Percentiles rank a stretch among this genome's conserved stretches.
phyloP scores from a whole-genome alignment of 2,329 filamentous ascomycete species.

The Tolypocladium amazonense region DNA sequence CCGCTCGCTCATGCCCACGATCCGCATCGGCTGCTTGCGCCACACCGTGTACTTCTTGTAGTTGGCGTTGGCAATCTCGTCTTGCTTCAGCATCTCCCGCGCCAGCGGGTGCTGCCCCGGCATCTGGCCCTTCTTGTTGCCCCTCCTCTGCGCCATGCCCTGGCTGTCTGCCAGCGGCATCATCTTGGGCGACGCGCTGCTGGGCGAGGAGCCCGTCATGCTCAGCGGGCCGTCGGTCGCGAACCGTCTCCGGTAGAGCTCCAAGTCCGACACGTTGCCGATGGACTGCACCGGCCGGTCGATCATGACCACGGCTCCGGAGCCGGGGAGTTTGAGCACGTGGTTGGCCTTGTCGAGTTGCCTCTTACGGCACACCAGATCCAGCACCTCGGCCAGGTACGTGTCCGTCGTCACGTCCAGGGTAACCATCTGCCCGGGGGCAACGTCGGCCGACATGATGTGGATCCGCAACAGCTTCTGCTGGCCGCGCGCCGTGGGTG shows the following conservation, averaged over 20 bases:
- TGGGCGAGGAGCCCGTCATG: constrained; percentile 58
- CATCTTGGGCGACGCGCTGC: constrained; percentile 58
- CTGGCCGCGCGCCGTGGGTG: constrained; percentile 43
- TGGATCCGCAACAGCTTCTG: constrained; percentile 64
- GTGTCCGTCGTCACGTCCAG: constrained; percentile 72
- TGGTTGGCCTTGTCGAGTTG: constrained; percentile 71
- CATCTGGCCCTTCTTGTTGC: constrained; percentile 39
- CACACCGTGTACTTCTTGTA: constrained; percentile 73
- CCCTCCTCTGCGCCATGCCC: constrained; percentile 28
- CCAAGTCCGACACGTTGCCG: constrained; percentile 63
- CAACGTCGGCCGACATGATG: constrained; percentile 57
- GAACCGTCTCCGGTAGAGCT: constrained; percentile 65
- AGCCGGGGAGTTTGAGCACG: constrained; percentile 66
- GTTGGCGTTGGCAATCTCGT: constrained; percentile 45
- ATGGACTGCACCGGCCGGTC: constrained; percentile 74
- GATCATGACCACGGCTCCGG: constrained; percentile 62
- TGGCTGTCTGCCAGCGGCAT: constrained; percentile 38
- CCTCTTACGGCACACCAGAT: constrained; percentile 66
- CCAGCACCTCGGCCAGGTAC: constrained; percentile 73
- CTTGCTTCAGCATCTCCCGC: constrained; percentile 49
- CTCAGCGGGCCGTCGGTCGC: constrained; percentile 62
- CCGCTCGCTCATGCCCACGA: constrained; percentile 65
- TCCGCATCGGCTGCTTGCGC: constrained; percentile 73
- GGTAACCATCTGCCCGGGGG: constrained; percentile 63
- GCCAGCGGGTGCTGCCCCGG: constrained; percentile 57